These are phyloP conservation scores for Licmophora abbreviata DNA, from an alignment of 108 stramenopile species.

Conservation along the genomic window DNA sequence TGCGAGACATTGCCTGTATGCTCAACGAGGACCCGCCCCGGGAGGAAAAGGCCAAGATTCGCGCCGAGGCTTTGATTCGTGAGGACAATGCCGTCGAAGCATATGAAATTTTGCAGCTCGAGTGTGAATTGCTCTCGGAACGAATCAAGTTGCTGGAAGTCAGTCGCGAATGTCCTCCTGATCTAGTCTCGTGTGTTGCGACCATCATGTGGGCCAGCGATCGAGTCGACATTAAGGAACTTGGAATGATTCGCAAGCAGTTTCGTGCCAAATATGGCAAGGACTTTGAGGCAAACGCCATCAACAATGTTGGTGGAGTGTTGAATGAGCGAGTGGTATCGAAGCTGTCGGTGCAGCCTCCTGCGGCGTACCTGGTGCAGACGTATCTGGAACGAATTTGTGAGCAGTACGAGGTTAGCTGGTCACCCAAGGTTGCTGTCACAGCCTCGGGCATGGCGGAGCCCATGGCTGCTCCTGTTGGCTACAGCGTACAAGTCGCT, in stretches of 20 bases:
- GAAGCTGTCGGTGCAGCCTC: conserved; percentile 82
- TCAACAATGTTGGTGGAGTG: conserved; percentile 63
- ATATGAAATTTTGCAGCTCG: conserved; percentile 71
- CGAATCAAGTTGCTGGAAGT: conserved; percentile 61
- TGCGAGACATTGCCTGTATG: conserved; percentile 75
- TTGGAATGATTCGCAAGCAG: conserved; percentile 68
- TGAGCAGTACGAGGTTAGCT: conserved; percentile 65
- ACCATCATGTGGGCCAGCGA: conserved; percentile 76
- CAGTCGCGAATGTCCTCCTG: conserved; percentile 65
- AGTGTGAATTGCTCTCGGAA: conserved; percentile 77
- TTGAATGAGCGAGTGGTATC: conserved; percentile 84
- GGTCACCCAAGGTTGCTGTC: conserved; percentile 57
- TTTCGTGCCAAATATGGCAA: conserved; percentile 81
- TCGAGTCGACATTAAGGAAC: conserved; percentile 77
- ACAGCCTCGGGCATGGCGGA: conserved; percentile 45
- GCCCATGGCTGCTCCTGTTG: conserved; percentile 71
- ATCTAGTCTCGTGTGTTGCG: conserved; percentile 54
- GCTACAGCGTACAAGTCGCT: conserved; percentile 56
- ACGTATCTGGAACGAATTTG: conserved; percentile 84
- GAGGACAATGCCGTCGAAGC: conserved; percentile 87
- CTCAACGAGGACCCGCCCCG: conserved; percentile 74
- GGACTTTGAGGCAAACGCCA: conserved; percentile 65
- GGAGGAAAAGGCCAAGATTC: conserved; percentile 89
- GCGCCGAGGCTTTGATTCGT: conserved; percentile 79
- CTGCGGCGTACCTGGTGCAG: conserved; percentile 77